A percentile compares a stretch with the other conserved stretches of the same genome.
phyloP scores from a whole-genome alignment of 768 basidiomycete species.

The Pluteus cervinus region DNA sequence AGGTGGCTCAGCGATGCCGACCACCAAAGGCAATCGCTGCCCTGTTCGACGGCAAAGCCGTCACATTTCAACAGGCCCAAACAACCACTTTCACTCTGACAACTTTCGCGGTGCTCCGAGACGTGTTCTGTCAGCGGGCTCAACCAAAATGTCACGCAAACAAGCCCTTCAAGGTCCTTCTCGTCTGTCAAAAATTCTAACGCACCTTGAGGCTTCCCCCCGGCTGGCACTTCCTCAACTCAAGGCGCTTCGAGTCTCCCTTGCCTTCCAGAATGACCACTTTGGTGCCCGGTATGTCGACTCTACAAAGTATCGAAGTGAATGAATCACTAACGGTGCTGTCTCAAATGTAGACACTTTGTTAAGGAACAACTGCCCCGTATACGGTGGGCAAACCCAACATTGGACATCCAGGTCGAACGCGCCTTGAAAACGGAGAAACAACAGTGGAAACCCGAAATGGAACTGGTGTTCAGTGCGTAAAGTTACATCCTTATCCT shows the following conservation, averaged over 20 bases:
- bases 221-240: constrained; percentile 43
- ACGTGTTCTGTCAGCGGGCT: too few species aligned
- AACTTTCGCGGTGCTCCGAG: too few species aligned
- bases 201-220: constrained; percentile 44
- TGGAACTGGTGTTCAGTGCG: constrained; percentile 62
- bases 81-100: too few species aligned
- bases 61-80: too few species aligned
- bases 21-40: not conserved
- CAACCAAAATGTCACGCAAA: constrained; percentile 14
- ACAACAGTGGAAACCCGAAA: constrained; percentile 55
- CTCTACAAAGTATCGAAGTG: not conserved
- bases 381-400: constrained; percentile 73
- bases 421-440: constrained; percentile 45
- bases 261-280: constrained; percentile 62
- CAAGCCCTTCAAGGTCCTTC: constrained; percentile 37
- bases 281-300: constrained; percentile 59
- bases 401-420: constrained; percentile 53
- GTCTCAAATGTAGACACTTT: constrained; percentile 51
- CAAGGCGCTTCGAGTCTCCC: constrained; percentile 47
- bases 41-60: not conserved
- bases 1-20: too few species aligned
- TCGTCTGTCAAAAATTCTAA: constrained; percentile 48
- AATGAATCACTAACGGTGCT: not conserved
- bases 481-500: too few species aligned
- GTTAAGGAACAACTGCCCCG: constrained; percentile 73